phyloP scores from a whole-genome alignment of 352 stramenopile species.

The Phytopythium ostracodes region DNA sequence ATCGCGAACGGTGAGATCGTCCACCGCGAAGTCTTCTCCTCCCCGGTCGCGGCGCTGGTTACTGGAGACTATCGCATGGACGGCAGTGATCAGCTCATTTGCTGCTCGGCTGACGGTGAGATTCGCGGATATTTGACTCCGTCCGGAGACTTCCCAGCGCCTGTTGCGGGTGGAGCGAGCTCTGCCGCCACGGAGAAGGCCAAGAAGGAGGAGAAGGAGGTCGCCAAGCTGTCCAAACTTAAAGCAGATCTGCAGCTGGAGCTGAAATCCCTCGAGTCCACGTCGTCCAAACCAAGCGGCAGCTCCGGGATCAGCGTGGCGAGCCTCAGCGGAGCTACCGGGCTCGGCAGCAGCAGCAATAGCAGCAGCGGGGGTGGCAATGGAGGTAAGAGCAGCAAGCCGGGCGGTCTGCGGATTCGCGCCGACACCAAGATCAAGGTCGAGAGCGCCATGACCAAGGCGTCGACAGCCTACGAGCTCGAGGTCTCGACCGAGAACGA shows the following conservation, averaged over 20 bases:
- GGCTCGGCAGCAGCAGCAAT: constrained; percentile 6
- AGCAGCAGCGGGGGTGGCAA: constrained; percentile 7
- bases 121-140: constrained; percentile 65
- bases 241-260: constrained; percentile 73
- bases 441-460: constrained; percentile 44
- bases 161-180: constrained; percentile 9
- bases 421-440: constrained; percentile 61
- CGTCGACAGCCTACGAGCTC: constrained; percentile 67
- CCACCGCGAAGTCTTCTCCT: constrained; percentile 72
- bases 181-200: constrained; percentile 33
- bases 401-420: constrained; percentile 39
- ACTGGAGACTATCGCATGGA: constrained; percentile 87
- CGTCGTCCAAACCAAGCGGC: constrained; percentile 14
- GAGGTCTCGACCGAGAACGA: constrained; percentile 81
- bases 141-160: constrained; percentile 32
- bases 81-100: constrained; percentile 87
- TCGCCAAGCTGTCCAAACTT: constrained; percentile 76
- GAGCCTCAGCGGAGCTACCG: neutral
- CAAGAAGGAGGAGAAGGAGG: constrained; percentile 65
- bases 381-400: constrained; percentile 29
- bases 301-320: constrained; percentile 7
- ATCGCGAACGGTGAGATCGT: constrained; percentile 81
- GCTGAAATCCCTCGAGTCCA: constrained; percentile 68
- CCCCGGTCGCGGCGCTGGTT: constrained; percentile 64
- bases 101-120: constrained; percentile 75